Base-by-base conservation (phyloP, 306 rosid species). In the Fagus crenata region DNA sequence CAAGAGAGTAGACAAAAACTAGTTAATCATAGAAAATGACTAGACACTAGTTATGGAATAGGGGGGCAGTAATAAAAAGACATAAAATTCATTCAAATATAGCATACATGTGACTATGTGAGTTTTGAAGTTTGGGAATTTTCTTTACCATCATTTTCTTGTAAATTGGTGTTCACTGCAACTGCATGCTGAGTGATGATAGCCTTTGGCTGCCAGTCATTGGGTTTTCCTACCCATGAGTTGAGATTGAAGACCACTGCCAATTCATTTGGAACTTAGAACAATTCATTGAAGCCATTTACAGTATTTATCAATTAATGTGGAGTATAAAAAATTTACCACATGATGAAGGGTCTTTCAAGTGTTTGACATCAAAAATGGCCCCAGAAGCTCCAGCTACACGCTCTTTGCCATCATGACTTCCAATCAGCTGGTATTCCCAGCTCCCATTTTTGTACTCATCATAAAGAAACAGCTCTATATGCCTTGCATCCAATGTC, bases 181-280 rank as follows among this genome's bases (percentile, higher is more conserved):
- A 95, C 99, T 15, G 93, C 96, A 42, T 92, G 95, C 76, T 81
- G 89, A 80, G 93, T 85, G 73, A 91, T 82, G 86, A 78, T 87
- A 70, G 97, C 99, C 87, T 93, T 92, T 65, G 99, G 99, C 76
- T 95, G 99, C 99, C 97, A 95, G 78, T 95, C 97, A 56, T 79
- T 81, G 3, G 78, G 77, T 78, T 83, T 92, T 15, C 99, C 99
- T 28, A 82, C 78, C 97, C 99, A 92, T 56, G 97, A 79, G 59
- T 90, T 81, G 77, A 87, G 79, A 83, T 95, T 89, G 80, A 95
- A 89, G 68, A 95, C 70, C 53, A 87, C 97, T 91, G 97, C 80
- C 77, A 84, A 78, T 82, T 51, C 79, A 82, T 81, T 80, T 63
- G 71, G 70, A 72, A 80, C 81, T 67, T 17, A 74, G 76, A 46